phyloP scores from a whole-genome alignment of 306 rosid species.

The Trichosanthes truncata region DNA sequence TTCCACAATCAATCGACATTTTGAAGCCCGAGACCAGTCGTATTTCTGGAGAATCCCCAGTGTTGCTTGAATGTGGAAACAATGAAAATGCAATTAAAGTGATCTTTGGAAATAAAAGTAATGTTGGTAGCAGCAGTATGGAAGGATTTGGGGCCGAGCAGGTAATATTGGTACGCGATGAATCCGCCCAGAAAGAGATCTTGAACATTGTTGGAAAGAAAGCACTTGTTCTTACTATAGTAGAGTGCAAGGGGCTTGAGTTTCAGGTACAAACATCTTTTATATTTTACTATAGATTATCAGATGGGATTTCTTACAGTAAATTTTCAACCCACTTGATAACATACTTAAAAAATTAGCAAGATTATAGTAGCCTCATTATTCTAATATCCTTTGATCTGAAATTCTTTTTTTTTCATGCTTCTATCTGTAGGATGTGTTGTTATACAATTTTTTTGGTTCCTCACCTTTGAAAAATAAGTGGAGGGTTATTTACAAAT shows the following conservation, averaged over 20 bases:
- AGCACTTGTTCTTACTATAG: constrained; percentile 62
- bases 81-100: constrained; percentile 47
- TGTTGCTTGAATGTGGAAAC: constrained; percentile 42
- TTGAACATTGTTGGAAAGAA: constrained; percentile 44
- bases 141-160: constrained; percentile 85
- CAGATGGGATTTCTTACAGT: neutral
- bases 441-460: constrained; percentile 60
- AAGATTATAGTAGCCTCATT: neutral
- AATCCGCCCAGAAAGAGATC: constrained; percentile 32
- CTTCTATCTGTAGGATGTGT: constrained; percentile 39
- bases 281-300: neutral
- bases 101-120: constrained; percentile 45
- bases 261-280: constrained; percentile 45
- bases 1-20: constrained; percentile 50
- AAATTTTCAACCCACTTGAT: neutral
- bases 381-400: neutral
- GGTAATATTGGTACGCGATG: constrained; percentile 77
- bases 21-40: constrained; percentile 65
- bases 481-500: constrained; percentile 69
- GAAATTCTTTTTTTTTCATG: neutral
- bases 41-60: constrained; percentile 59
- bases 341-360: neutral
- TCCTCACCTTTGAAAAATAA: constrained; percentile 44
- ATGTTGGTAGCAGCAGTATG: constrained; percentile 23
- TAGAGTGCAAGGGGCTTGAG: constrained; percentile 87